These are phyloP conservation scores for Penicillium pulvis DNA, from an alignment of 495 filamentous ascomycete species.

Conservation along the genomic window DNA sequence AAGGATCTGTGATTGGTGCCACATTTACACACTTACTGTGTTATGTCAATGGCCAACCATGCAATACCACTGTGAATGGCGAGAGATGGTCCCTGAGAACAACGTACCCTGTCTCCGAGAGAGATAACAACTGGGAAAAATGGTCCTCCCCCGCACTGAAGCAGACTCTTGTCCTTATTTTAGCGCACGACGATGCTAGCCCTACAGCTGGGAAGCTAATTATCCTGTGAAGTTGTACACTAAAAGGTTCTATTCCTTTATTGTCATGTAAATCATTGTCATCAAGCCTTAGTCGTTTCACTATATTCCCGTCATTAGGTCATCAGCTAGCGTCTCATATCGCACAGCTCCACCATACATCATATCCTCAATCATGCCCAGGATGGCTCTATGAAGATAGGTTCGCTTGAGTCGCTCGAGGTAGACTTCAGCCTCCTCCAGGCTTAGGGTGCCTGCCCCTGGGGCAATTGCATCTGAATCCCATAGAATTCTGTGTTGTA, in stretches of 20 bases:
- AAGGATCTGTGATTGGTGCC: conserved; percentile 17
- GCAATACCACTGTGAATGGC: conserved; percentile 16
- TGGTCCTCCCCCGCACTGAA: conserved; percentile 35
- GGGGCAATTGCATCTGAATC: neutral
- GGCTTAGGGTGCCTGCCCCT: neutral
- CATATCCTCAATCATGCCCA: conserved; percentile 40
- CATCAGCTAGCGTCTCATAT: conserved; percentile 10
- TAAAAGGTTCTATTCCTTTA: neutral
- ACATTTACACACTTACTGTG: conserved; percentile 17
- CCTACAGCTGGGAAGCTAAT: conserved; percentile 29
- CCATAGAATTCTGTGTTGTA: conserved; percentile 20
- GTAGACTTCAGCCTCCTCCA: conserved; percentile 23
- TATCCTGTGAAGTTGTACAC: conserved; percentile 16
- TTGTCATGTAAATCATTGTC: neutral
- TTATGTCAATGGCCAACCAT: conserved; percentile 34
- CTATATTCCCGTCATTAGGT: conserved; percentile 14
- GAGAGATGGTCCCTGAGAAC: conserved; percentile 21
- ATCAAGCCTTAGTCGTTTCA: neutral
- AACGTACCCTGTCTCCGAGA: conserved; percentile 29
- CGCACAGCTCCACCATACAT: conserved; percentile 20
- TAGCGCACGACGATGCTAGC: conserved; percentile 16
- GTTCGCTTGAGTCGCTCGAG: conserved; percentile 30
- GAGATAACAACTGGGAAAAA: conserved; percentile 31
- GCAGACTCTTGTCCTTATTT: conserved; percentile 33
- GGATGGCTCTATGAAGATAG: conserved; percentile 32